Evolutionary conservation across 1,284 basidiomycete species (phyloP), one percentile per base, ranked within the genome.

Genomic region (Ceratobasidium sp.): DNA sequence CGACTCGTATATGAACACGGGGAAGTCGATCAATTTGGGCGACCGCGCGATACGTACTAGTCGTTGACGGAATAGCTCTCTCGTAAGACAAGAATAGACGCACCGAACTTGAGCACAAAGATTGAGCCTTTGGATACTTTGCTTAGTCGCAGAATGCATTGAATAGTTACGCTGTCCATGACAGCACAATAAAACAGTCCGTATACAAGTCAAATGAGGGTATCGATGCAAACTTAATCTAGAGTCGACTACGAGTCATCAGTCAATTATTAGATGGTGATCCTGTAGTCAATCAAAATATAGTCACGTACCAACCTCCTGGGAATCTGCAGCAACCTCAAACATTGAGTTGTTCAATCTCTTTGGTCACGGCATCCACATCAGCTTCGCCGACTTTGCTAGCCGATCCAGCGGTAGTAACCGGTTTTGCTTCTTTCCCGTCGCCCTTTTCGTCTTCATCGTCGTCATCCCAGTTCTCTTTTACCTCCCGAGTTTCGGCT

Each of bases 1-100:
- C 94, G 94, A 33, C 84, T 95, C 75, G 93, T 95, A 4, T 95
- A 94, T 82, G 94, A 95, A 80, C 90, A 91, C 81, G 89, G 90
- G 64, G 92, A 92, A 40, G 92, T 93, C 26, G 93, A 94, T 82
- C 89, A 76, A n/a, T 76, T 76, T 52, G 74, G 74, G 17, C 74
- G 74, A 20, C 90, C 46, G 82, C 86, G 10, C 88, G 74, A 76
- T 42, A 56, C 61, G 54, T 76, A 76, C 26, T 76, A 76, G 54
- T 50, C 13, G 9, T 15, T 42, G 23, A n/a, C 10, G 7, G 64
- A 48, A 23, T 9, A 9, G 28, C 33, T 33, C 20, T 26, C 10
- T 12, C n/a, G 59, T 65, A 59, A 44, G 65, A 17, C 66, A 78
- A 61, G 50, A 76, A 69, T 78, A 68, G 54, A 65, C 59, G 74